Evolutionary conservation across 306 rosid species (phyloP), one percentile per base, ranked within the genome.

Genomic region (Vigna radiata): DNA sequence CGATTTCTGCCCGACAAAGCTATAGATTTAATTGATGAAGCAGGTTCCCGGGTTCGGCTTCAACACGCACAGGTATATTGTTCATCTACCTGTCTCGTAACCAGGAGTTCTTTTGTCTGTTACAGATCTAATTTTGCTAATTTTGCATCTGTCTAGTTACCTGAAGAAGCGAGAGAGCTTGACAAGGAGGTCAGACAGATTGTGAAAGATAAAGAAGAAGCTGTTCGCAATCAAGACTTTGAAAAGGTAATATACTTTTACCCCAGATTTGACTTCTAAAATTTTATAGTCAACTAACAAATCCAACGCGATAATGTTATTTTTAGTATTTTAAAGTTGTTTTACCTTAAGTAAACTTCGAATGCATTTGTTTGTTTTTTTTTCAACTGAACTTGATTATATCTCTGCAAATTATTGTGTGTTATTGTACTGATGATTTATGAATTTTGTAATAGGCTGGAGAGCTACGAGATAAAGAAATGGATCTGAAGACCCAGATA

Each of bases 1-100:
- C 97, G 97, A 3, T 94, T 94, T 81, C 84, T 94, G 83, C 98
- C 98, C 3, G 98, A 94, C 81, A 94, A 94, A 69, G 98, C 98
- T 48, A 94, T 94, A 36, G 98, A 94, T 81, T 90, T 94, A 87
- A 62, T 94, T 89, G 98, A 94, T 76, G 98, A 94, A 84, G 98
- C 98, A 70, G 98, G 98, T 70, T 94, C 98, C 48, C 89, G 96
- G 8, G 98, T 94, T 53, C 88, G 97, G 70, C 97, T 94, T 62
- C 96, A 86, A 66, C 96, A 94, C 88, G 98, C 98, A 27, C 96
- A 90, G 90, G 98, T 90, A 81, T 75, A 62, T n/a, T 77, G 65
- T 54, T 52, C 47, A 15, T 54, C 21, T 48, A 48, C 46, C 21
- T 9, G 29, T 56, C 5, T 23, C 43, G 15, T 41, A 17, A 29